Conservation (phyloP, 73 alveolate genomes). For the Tetrahymena malaccensis region DNA sequence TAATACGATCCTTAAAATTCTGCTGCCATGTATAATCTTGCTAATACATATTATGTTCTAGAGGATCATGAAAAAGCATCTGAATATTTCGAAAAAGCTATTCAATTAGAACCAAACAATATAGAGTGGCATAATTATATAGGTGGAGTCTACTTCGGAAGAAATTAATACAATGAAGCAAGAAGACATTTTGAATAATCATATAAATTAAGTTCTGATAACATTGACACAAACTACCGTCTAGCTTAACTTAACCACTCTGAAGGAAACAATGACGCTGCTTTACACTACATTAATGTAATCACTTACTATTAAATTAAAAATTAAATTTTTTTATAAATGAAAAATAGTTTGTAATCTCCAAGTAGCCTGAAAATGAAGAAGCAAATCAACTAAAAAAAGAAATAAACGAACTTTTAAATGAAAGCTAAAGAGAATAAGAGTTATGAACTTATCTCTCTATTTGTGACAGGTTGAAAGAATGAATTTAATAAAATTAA, state of each 20-base stretch:
- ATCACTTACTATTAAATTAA: not conserved
- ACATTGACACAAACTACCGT: not conserved
- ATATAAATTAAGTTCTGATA: not conserved
- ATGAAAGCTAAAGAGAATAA: not conserved
- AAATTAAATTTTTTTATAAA: not conserved
- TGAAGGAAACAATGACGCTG: not conserved
- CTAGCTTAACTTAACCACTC: not conserved
- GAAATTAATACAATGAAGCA: slow-evolving; percentile 54
- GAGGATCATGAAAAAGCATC: slow-evolving; percentile 65
- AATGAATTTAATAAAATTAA: too few relatives aligned
- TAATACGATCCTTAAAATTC: slow-evolving; percentile 66
- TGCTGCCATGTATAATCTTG: slow-evolving; percentile 78
- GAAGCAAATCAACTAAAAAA: not conserved
- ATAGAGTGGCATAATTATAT: slow-evolving; percentile 72
- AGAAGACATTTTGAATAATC: slow-evolving; percentile 57
- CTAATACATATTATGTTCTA: slow-evolving; percentile 68
- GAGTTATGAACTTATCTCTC: not conserved
- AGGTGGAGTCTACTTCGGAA: slow-evolving; percentile 71
- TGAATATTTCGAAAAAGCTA: slow-evolving; percentile 53
- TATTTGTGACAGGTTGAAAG: not conserved
- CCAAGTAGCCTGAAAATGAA: not conserved
- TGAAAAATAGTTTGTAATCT: not conserved
- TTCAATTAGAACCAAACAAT: slow-evolving; percentile 66
- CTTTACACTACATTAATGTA: not conserved
- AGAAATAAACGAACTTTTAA: not conserved